Conservation (phyloP, 352 stramenopile genomes). For the Globisporangium middletonii region DNA sequence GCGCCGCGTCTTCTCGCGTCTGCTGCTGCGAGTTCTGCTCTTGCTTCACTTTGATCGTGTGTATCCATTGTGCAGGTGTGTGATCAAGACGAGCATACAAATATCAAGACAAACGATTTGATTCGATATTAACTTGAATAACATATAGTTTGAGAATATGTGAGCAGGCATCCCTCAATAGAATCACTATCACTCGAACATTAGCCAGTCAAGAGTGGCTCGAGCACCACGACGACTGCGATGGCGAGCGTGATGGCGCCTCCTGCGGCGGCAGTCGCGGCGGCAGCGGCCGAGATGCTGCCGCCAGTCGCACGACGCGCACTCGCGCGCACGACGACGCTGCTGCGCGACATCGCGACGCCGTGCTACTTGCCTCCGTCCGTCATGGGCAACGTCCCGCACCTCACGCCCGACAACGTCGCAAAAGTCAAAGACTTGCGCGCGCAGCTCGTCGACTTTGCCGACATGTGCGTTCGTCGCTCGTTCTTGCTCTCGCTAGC, state of each 20-base stretch:
- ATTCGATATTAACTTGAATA: no score
- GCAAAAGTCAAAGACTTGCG: constrained; percentile 50
- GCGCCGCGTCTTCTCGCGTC: background rate
- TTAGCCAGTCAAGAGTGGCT: no score
- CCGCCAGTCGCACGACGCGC: constrained; percentile 5
- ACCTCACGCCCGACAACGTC: constrained; percentile 74
- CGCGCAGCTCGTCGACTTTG: constrained; percentile 59
- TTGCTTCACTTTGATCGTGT: background rate
- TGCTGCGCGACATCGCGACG: constrained; percentile 33
- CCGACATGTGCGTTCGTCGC: constrained; percentile 48
- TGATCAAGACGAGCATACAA: no score
- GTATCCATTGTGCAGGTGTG: background rate
- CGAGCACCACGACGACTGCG: no score
- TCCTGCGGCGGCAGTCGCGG: no score
- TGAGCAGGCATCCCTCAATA: no score
- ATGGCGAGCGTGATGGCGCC: no score
- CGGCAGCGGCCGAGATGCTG: background rate
- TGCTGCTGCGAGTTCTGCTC: no score
- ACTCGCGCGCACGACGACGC: constrained; percentile 29
- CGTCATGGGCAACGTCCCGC: constrained; percentile 58
- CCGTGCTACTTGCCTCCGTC: constrained; percentile 71
- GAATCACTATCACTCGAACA: no score
- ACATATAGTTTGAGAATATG: no score
- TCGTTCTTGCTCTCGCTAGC: no score
- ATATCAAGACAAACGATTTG: no score